Percentiles rank a stretch among this genome's conserved stretches.
phyloP scores from a whole-genome alignment of 768 basidiomycete genomes.

The Rhodotorula sphaerocarpa region DNA sequence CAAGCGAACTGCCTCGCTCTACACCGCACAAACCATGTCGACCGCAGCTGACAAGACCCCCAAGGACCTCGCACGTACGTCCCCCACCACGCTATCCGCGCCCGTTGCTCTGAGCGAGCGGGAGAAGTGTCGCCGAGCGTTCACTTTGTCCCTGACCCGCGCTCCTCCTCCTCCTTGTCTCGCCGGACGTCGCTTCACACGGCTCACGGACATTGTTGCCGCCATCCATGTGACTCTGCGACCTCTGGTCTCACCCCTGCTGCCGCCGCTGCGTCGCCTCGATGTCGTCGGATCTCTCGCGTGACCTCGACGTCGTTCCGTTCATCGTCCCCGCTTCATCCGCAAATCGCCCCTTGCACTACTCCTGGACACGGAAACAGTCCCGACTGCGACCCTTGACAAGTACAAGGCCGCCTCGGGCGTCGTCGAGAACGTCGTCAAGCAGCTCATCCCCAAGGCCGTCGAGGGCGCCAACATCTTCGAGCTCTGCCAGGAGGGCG shows the following conservation, averaged over 20 bases:
- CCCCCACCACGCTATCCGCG: neutral
- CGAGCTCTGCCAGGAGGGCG: conserved; percentile 86
- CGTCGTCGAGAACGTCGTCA: conserved; percentile 73
- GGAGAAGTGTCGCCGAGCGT: too few species aligned
- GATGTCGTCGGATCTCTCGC: neutral
- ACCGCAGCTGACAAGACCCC: neutral
- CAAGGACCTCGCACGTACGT: conserved; percentile 8
- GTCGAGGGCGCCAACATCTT: conserved; percentile 73
- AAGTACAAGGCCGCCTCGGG: conserved; percentile 76
- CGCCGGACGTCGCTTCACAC: too few species aligned
- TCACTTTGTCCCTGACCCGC: too few species aligned
- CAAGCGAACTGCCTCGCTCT: too few species aligned
- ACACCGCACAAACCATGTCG: conserved; percentile 1
- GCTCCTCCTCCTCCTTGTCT: neutral
- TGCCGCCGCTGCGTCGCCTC: neutral
- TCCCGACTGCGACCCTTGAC: conserved; percentile 34
- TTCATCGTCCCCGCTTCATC: neutral
- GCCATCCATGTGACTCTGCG: too few species aligned
- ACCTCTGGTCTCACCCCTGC: neutral
- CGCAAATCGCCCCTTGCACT: neutral
- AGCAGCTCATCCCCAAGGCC: conserved; percentile 67
- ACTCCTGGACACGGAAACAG: neutral
- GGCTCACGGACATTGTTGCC: too few species aligned
- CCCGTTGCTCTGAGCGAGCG: too few species aligned
- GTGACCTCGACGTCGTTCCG: neutral